phyloP scores from a whole-genome alignment of 176 grass and related monocot genomes.

The Pontederia crassipes region DNA sequence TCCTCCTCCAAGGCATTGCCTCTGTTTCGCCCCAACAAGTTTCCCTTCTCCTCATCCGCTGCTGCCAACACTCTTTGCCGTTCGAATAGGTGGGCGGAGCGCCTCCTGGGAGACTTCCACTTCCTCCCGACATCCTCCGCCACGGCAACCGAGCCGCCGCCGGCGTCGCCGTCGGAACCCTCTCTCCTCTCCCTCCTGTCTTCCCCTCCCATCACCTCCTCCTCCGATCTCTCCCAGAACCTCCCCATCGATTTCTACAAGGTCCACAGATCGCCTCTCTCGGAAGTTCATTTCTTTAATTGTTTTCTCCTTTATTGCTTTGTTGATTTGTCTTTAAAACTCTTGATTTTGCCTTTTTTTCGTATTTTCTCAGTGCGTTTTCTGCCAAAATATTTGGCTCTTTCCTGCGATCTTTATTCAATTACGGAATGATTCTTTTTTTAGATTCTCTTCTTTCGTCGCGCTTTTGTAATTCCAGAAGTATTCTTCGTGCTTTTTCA shows the following conservation, averaged over 20 bases:
- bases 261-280: neutral
- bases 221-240: too few species aligned
- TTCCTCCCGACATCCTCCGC: too few species aligned
- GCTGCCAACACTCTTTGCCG: slow-evolving; percentile 30
- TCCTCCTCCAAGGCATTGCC: slow-evolving; percentile 27
- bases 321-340: neutral
- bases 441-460: too few species aligned
- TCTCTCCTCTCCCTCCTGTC: slow-evolving; percentile 8
- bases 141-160: too few species aligned
- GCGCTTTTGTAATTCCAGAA: too few species aligned
- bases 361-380: too few species aligned
- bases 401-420: too few species aligned
- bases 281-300: neutral
- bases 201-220: too few species aligned
- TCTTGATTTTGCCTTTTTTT: neutral
- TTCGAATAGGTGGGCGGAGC: slow-evolving; percentile 67
- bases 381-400: too few species aligned
- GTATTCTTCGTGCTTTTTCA: too few species aligned
- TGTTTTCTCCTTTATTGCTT: neutral
- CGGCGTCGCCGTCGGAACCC: slow-evolving; percentile 16
- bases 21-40: slow-evolving; percentile 12
- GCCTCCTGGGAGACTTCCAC: slow-evolving; percentile 60
- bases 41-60: neutral
- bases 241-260: too few species aligned
- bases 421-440: too few species aligned